A percentile compares a stretch with the other conserved stretches of the same genome.
Evolutionary conservation across 352 stramenopile genomes (phyloP).

Genomic region (Pythium dissimile): DNA sequence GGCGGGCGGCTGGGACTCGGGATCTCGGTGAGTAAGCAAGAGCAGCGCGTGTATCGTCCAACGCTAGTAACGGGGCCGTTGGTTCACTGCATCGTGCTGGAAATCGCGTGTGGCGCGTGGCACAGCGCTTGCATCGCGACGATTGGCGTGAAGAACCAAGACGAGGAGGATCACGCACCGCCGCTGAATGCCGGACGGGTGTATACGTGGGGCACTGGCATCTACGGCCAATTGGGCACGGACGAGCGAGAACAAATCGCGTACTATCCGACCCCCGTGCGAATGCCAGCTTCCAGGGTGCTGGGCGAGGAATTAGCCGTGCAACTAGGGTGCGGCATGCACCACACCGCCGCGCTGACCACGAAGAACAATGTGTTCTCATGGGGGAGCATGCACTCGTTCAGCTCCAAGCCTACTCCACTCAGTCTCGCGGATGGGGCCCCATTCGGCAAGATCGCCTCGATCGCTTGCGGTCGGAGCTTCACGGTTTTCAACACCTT

Average conservation of each 20-base stretch:
- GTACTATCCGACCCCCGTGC: conserved; percentile 39
- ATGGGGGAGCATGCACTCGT: conserved; percentile 62
- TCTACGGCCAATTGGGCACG: conserved; percentile 66
- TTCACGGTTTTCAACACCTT: conserved; percentile 79
- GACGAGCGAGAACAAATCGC: conserved; percentile 36
- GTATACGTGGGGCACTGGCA: conserved; percentile 70
- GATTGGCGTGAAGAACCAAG: conserved; percentile 11
- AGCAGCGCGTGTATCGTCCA: conserved; percentile 26
- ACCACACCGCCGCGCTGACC: conserved; percentile 63
- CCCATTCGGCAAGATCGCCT: conserved; percentile 44
- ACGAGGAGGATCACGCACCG: background rate
- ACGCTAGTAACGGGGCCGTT: conserved; percentile 36
- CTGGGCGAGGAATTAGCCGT: conserved; percentile 39
- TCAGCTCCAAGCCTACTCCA: conserved; percentile 33
- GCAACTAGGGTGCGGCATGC: conserved; percentile 53
- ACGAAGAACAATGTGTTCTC: conserved; percentile 49
- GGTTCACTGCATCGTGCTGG: conserved; percentile 30
- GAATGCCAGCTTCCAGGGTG: conserved; percentile 26
- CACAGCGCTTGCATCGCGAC: conserved; percentile 63
- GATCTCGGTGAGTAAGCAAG: conserved; percentile 2
- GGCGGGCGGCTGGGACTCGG: conserved; percentile 53
- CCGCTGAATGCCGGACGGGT: conserved; percentile 18
- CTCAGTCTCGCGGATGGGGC: conserved; percentile 30
- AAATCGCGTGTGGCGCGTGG: conserved; percentile 71
- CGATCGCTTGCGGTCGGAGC: conserved; percentile 61